Conservation (phyloP, 257 asterid genomes). For the Gentiana macrophylla region DNA sequence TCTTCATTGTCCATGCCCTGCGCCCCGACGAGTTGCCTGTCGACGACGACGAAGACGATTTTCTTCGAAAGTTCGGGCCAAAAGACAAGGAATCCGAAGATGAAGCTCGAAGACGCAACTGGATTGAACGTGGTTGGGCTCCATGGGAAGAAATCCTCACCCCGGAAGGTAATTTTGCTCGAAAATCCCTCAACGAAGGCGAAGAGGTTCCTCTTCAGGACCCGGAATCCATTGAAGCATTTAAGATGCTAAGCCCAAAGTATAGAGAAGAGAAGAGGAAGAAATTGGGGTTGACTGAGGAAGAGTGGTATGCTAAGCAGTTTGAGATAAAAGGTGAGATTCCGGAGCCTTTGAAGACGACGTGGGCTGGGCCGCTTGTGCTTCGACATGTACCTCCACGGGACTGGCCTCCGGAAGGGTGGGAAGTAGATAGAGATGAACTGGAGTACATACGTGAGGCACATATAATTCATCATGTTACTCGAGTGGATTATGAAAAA, state of each 20-base stretch:
- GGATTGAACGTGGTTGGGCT: slow-evolving; percentile 98
- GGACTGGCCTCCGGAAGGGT: slow-evolving; percentile 97
- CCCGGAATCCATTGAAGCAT: slow-evolving; percentile 84
- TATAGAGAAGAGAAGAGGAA: slow-evolving; percentile 48
- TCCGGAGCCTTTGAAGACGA: slow-evolving; percentile 57
- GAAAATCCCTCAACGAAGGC: slow-evolving; percentile 83
- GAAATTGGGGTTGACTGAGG: slow-evolving; percentile 82
- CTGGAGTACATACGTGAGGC: slow-evolving; percentile 84
- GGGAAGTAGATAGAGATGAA: slow-evolving; percentile 77
- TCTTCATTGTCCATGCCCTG: slow-evolving; percentile 25
- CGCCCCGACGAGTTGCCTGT: slow-evolving; percentile 79
- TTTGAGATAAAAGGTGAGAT: slow-evolving; percentile 82
- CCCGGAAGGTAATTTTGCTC: slow-evolving; percentile 80
- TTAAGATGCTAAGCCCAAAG: slow-evolving; percentile 64
- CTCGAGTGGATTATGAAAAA: slow-evolving; percentile 50
- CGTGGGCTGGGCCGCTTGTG: slow-evolving; percentile 79
- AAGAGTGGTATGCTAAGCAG: slow-evolving; percentile 79
- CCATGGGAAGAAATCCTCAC: slow-evolving; percentile 97
- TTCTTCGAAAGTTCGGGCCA: slow-evolving; percentile 55
- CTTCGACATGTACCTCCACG: slow-evolving; percentile 70
- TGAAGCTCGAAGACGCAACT: slow-evolving; percentile 71
- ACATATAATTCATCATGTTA: slow-evolving; percentile 39
- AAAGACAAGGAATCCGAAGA: slow-evolving; percentile 83
- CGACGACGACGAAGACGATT: slow-evolving; percentile 55
- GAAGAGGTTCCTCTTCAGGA: slow-evolving; percentile 86